Conservation (phyloP, 345 rosid genomes). For the Lepidium africanum region DNA sequence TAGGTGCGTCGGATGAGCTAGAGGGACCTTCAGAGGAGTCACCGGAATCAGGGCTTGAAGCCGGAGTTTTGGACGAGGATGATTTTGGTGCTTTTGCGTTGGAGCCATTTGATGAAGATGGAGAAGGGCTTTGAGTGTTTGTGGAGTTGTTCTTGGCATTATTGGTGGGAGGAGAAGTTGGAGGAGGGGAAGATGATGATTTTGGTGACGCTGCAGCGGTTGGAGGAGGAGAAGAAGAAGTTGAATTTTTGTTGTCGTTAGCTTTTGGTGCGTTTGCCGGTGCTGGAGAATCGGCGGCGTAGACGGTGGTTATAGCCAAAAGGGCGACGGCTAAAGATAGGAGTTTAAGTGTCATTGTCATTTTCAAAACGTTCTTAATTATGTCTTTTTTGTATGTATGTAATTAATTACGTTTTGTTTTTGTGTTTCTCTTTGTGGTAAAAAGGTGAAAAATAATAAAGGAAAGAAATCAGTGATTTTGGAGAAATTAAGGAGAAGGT, state of each 20-base stretch:
- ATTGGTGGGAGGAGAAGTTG: conserved; percentile 15
- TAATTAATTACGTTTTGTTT: background rate
- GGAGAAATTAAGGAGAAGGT: background rate
- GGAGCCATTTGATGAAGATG: conserved; percentile 17
- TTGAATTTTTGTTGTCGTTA: background rate
- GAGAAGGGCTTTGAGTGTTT: conserved; percentile 8
- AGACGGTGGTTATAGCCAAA: conserved; percentile 14
- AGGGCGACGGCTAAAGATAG: conserved; percentile 9
- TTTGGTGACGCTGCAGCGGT: conserved; percentile 23
- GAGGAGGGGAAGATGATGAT: background rate
- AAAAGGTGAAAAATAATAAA: background rate
- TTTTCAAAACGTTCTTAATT: background rate
- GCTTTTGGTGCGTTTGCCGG: conserved; percentile 6
- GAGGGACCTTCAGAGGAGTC: conserved; percentile 19
- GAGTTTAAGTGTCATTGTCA: conserved; percentile 7
- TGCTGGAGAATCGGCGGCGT: conserved; percentile 23
- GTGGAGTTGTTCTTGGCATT: conserved; percentile 10
- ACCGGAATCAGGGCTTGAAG: conserved; percentile 24
- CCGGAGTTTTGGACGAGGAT: background rate
- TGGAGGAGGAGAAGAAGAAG: conserved; percentile 24
- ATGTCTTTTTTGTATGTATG: background rate
- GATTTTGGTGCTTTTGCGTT: conserved; percentile 11
- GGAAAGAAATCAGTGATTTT: conserved; percentile 1
- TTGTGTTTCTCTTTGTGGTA: background rate
- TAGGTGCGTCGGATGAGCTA: conserved; percentile 19